These are phyloP conservation scores for Gossypium davidsonii DNA, from an alignment of 441 rosid species.

Conservation along the genomic window DNA sequence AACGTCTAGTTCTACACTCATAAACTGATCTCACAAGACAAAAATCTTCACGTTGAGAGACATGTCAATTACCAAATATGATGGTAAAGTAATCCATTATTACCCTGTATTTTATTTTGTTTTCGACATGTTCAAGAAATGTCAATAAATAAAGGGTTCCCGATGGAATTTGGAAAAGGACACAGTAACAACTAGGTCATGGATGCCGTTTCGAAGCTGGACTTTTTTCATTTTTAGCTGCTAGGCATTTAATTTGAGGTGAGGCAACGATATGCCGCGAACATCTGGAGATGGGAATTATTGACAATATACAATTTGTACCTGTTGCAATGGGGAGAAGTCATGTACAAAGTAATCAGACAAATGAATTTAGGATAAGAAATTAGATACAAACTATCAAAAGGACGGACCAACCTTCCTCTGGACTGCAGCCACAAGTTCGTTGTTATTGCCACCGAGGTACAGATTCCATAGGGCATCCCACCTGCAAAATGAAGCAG, in stretches of 20 bases:
- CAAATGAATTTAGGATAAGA: constrained; percentile 2
- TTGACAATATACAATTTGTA: not conserved
- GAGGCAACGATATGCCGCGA: not conserved
- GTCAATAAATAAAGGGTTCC: not conserved
- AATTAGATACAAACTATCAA: constrained; percentile 3
- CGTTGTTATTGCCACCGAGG: constrained; percentile 21
- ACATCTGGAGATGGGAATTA: not conserved
- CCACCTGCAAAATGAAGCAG: constrained; percentile 32
- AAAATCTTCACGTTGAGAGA: too few relatives aligned
- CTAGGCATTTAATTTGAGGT: constrained; percentile 3
- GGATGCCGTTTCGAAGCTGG: not conserved
- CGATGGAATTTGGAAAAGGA: not conserved
- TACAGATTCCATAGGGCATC: constrained; percentile 17
- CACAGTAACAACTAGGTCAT: not conserved
- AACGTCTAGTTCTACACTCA: too few relatives aligned
- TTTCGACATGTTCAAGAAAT: not conserved
- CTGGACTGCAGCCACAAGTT: constrained; percentile 19
- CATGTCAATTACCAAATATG: too few relatives aligned
- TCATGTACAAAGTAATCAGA: constrained; percentile 13
- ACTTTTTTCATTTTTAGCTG: not conserved
- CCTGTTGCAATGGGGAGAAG: constrained; percentile 15
- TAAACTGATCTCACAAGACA: too few relatives aligned
- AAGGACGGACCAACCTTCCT: constrained; percentile 28
- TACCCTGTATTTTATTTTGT: too few relatives aligned
- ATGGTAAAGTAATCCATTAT: too few relatives aligned